phyloP scores from a whole-genome alignment of 2,329 filamentous ascomycete genomes.

The Fusarium torreyae region DNA sequence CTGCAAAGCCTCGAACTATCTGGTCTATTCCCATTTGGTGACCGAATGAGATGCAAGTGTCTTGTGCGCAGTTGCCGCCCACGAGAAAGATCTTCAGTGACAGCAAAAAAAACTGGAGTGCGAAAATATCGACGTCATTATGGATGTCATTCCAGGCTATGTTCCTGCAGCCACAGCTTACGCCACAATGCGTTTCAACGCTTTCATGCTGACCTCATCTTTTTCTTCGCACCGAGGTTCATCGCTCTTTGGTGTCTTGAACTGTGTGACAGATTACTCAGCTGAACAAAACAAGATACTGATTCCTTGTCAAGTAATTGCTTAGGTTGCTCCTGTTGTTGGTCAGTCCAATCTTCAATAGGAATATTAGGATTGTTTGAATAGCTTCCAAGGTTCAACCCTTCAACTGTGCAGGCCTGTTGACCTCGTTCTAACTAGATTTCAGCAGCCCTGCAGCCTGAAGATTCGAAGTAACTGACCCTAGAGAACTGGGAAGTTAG shows the following conservation, averaged over 20 bases:
- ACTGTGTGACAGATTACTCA: too few species aligned
- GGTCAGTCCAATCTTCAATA: too few species aligned
- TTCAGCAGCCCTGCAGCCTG: too few species aligned
- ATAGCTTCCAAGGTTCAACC: too few species aligned
- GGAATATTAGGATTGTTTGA: too few species aligned
- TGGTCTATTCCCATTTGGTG: slow-evolving; percentile 44
- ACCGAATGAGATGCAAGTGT: slow-evolving; percentile 46
- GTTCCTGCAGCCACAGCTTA: not conserved
- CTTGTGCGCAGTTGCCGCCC: slow-evolving; percentile 47
- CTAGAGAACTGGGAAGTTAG: too few species aligned
- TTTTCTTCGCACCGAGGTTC: slow-evolving; percentile 23
- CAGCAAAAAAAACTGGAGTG: slow-evolving; percentile 1
- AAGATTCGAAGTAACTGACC: too few species aligned
- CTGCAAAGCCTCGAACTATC: slow-evolving; percentile 3
- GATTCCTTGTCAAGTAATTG: too few species aligned
- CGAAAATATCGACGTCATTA: slow-evolving; percentile 32
- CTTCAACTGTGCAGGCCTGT: too few species aligned
- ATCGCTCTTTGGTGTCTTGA: not conserved
- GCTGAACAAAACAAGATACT: too few species aligned
- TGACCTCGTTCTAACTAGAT: too few species aligned
- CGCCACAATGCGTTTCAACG: not conserved
- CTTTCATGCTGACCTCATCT: slow-evolving; percentile 10
- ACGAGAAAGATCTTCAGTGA: slow-evolving; percentile 6
- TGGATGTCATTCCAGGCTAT: slow-evolving; percentile 15
- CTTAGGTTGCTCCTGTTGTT: too few species aligned